Conservation (phyloP, 176 grass and related monocot genomes). For the Phragmites australis region DNA sequence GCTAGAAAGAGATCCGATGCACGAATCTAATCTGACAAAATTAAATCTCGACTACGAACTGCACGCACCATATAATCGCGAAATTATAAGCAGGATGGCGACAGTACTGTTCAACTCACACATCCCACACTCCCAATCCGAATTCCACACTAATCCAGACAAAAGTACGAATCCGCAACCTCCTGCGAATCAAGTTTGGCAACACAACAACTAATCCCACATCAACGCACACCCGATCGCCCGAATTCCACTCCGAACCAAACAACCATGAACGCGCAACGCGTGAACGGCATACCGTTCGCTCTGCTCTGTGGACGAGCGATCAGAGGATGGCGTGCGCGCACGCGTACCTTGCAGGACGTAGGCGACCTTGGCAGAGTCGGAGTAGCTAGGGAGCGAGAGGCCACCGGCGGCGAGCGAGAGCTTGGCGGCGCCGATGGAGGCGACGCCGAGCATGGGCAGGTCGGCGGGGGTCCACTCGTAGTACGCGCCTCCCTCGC, state of each 20-base stretch:
- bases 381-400: conserved; percentile 78
- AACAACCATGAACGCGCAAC: not conserved
- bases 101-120: not conserved
- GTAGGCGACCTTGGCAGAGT: conserved; percentile 94
- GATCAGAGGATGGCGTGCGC: not conserved
- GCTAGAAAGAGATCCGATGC: not conserved
- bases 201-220: not conserved
- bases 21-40: not conserved
- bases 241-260: not conserved
- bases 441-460: conserved; percentile 76
- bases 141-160: not conserved
- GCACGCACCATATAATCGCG: not conserved
- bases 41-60: not conserved
- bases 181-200: not conserved
- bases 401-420: conserved; percentile 52
- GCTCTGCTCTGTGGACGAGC: not conserved
- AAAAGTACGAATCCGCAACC: too few species aligned
- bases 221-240: not conserved
- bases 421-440: conserved; percentile 87
- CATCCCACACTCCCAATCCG: not conserved
- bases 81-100: not conserved
- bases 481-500: conserved; percentile 67
- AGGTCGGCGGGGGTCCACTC: conserved; percentile 74
- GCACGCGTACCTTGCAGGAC: conserved; percentile 63
- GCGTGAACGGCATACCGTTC: not conserved